Base-by-base conservation (phyloP, 1,139 yeast genomes). In the Taphrina betulina region DNA sequence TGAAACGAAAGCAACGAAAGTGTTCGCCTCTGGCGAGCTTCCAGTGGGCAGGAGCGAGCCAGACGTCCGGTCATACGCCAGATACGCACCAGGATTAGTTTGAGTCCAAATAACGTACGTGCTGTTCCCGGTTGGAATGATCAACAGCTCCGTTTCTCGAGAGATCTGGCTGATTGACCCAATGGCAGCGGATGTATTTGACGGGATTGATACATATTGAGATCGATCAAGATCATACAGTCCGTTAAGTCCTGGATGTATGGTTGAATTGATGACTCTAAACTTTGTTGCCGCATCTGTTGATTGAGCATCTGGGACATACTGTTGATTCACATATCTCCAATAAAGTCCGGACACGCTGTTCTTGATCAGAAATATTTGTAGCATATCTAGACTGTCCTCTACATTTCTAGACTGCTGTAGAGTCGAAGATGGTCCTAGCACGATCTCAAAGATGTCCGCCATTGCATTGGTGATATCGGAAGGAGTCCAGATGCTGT, bases 401-500 rank as follows among this genome's bases (percentile, higher is more conserved):
- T 26, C 31, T 4, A 26, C 34, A 12, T 16, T 26, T 12, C 29
- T 31, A 4, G 48, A 43, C 4, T 43, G 48, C 14, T 17, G 14
- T 1, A 43, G 19, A 14, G 17, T 20, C 2, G 48, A 43, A 10
- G 16, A 10, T 3, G 54, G 54, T 5, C 46, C 44, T 5, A 50
- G 35, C 17, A 28, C 44, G 34, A 50, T 50, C 24, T 29, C 16
- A 31, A 50, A 50, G 2, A 40, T 10, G 19, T 41, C 54, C 10
- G 54, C 54, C 5, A 16, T 20, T 2, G 12, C n/a, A 8, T 40
- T 26, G 2, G 46, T 42, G 7, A 41, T 46, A 7, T 31, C 23
- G 26, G 28, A 34, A 3, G 54, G 54, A 8, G 54, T 38, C 26
- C 38, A 38, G 34, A 50, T 50, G 12, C 29, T 41, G 22, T 23